phyloP scores from a whole-genome alignment of 768 basidiomycete genomes.

The Kwoniella sp. region DNA sequence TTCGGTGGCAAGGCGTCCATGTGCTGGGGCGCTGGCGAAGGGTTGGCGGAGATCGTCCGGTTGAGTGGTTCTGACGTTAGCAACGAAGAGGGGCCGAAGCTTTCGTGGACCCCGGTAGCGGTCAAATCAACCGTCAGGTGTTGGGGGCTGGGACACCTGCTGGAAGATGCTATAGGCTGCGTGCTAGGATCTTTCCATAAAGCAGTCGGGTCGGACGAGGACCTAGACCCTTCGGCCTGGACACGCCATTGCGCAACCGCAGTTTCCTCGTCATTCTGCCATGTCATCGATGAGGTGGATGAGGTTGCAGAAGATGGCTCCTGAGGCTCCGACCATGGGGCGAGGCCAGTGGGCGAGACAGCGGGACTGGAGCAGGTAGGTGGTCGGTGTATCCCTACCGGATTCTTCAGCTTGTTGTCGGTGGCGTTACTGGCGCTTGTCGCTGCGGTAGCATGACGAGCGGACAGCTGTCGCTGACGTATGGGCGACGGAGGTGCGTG shows the following conservation, averaged over 20 bases:
- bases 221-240: conserved; percentile 1
- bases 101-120: background rate
- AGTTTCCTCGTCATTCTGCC: conserved; percentile 14
- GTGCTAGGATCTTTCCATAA: conserved; percentile 9
- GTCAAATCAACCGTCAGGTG: conserved; percentile 4
- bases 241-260: conserved; percentile 10
- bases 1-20: background rate
- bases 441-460: conserved; percentile 14
- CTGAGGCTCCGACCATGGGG: conserved; percentile 13
- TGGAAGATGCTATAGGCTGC: conserved; percentile 19
- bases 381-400: conserved; percentile 11
- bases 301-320: conserved; percentile 12
- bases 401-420: conserved; percentile 17
- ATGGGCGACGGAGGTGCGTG: conserved; percentile 31
- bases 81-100: conserved; percentile 16
- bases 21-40: conserved; percentile 3
- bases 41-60: conserved; percentile 16
- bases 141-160: conserved; percentile 18
- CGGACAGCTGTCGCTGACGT: conserved; percentile 23
- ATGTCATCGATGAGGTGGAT: conserved; percentile 3
- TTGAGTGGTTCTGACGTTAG: conserved; percentile 39
- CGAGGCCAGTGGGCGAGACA: conserved; percentile 10
- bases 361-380: conserved; percentile 14
- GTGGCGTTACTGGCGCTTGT: background rate
- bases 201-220: background rate